Conservation (phyloP, 257 asterid genomes). For the Solanum virginianum region DNA sequence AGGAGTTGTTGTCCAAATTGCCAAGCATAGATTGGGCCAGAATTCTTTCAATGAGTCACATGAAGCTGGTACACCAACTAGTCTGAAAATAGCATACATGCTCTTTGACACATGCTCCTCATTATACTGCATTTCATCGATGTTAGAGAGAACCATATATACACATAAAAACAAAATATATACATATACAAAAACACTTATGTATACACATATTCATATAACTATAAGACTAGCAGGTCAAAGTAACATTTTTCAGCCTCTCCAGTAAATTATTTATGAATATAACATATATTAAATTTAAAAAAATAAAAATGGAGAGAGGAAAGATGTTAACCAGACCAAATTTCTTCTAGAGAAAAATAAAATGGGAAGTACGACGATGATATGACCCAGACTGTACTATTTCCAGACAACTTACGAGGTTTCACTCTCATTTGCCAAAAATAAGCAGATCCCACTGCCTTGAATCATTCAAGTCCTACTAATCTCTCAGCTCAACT, state of each 20-base stretch:
- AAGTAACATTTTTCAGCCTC: background rate
- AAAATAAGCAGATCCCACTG: background rate
- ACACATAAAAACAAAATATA: background rate
- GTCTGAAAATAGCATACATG: constrained; percentile 67
- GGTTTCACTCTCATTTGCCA: background rate
- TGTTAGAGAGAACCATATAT: background rate
- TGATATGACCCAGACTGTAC: background rate
- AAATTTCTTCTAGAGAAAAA: background rate
- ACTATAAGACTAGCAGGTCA: background rate
- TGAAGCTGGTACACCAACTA: constrained; percentile 45
- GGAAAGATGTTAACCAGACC: background rate
- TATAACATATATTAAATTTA: background rate
- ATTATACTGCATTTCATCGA: constrained; percentile 54
- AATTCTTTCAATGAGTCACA: constrained; percentile 45
- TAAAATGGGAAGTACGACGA: background rate
- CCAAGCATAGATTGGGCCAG: constrained; percentile 64
- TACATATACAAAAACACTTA: background rate
- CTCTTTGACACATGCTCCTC: constrained; percentile 96
- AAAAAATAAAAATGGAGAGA: background rate
- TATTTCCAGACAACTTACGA: background rate
- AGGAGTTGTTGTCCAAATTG: constrained; percentile 98
- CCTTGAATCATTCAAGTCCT: background rate
- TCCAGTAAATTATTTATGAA: background rate
- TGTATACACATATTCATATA: background rate
- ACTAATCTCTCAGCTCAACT: background rate